phyloP scores from a whole-genome alignment of 208 protist genomes.

The Trypanosoma congolense region DNA sequence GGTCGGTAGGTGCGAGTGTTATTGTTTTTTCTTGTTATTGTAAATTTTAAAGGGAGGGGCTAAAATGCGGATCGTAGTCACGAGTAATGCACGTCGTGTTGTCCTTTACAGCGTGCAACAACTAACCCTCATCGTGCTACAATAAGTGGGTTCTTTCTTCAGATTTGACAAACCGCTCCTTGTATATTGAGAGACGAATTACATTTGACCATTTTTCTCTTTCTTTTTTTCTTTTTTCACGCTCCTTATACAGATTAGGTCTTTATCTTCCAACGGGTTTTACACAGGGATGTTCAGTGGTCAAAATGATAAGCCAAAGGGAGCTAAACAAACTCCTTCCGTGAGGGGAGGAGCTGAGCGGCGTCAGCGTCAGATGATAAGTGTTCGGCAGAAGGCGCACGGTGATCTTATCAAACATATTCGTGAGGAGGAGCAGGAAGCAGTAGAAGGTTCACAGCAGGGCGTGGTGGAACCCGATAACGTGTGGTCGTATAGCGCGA shows the following conservation, averaged over 20 bases:
- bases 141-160: too few species aligned
- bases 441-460: conserved; percentile 1
- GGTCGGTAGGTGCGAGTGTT: background rate
- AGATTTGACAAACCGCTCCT: too few species aligned
- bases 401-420: conserved; percentile 66
- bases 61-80: too few species aligned
- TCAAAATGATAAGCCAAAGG: conserved; percentile 34
- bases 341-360: conserved; percentile 60
- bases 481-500: conserved; percentile 48
- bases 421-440: conserved; percentile 32
- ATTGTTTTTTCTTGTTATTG: too few species aligned
- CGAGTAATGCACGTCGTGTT: too few species aligned
- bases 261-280: too few species aligned
- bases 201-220: conserved; percentile 1
- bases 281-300: conserved; percentile 31
- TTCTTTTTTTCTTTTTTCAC: conserved; percentile 1
- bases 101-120: too few species aligned
- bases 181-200: too few species aligned
- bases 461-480: conserved; percentile 23
- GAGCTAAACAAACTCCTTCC: conserved; percentile 56
- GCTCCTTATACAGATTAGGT: background rate
- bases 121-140: too few species aligned
- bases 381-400: conserved; percentile 52
- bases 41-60: too few species aligned
- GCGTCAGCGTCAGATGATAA: conserved; percentile 62